Base-by-base conservation (phyloP, 176 grass and related monocot species). In the Rhynchospora breviuscula region DNA sequence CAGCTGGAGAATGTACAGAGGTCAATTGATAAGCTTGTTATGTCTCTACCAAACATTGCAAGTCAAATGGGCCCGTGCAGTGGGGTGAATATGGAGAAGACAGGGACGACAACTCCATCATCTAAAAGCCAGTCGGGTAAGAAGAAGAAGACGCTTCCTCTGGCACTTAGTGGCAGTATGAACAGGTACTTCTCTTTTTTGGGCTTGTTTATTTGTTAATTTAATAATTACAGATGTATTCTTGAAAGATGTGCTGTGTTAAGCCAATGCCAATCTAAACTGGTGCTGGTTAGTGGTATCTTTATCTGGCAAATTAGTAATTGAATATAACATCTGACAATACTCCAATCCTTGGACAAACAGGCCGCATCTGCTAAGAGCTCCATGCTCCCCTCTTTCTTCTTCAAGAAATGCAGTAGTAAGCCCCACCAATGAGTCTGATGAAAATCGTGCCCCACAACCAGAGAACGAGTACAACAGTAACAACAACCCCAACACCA, bases 1-100 rank as follows among this genome's bases (percentile, higher is more conserved):
- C 92, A 95, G 79, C 71, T 99, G 14, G 96, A 99, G 84, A 99
- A 89, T 86, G 96, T 99, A 23, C 96, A 99, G 72, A 85, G 80
- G 68, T 95, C 96, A 21, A 93, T 95, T 53, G 93, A 99, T 64
- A 99, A 82, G 83, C 88, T 95, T 82, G 93, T 95, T 29, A 99
- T 95, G 96, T 93, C 96, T 69, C 89, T 99, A 79, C 96, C 96
- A 63, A 91, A 87, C 85, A 88, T 81, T 67, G 60, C 79, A 19
- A 82, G 82, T 53, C 87, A 85, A 6, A 83, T 78, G 68, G 85
- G 73, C 44, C 87, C 83, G 6, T 85, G 77, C 63, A 80, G 67
- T 19, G 89, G 85, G 17, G 7, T 26, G 0, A 21, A 49, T 31
- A 57, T 57, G 25, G 73, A 78, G 25, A 78, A 78, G 14, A 78